These are phyloP conservation scores for Aspergillus sclerotialis DNA, from an alignment of 2,329 filamentous ascomycete species.

Conservation along the genomic window DNA sequence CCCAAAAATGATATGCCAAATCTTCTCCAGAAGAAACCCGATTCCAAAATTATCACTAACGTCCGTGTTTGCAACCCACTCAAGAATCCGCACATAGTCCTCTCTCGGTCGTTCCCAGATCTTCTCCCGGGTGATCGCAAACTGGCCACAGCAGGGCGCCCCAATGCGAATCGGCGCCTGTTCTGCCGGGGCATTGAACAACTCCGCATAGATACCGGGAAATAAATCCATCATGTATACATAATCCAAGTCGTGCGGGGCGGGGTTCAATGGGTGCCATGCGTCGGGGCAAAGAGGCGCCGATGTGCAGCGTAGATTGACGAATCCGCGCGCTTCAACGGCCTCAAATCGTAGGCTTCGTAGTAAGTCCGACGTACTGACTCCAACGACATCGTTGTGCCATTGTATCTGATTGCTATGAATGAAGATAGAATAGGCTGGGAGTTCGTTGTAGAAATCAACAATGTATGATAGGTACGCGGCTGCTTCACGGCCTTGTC, in stretches of 20 bases:
- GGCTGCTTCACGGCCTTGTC: conserved; percentile 57
- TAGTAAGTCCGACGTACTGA: conserved; percentile 14
- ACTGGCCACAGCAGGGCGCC: conserved; percentile 16
- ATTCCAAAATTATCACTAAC: conserved; percentile 10
- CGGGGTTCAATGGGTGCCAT: conserved; percentile 19
- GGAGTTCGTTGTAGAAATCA: conserved; percentile 52
- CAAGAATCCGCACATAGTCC: conserved; percentile 14
- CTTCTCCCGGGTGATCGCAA: conserved; percentile 14
- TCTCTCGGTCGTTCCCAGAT: conserved; percentile 10
- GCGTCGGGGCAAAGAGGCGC: conserved; percentile 29
- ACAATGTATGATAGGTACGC: conserved; percentile 57
- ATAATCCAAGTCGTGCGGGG: conserved; percentile 14
- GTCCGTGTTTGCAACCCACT: conserved; percentile 12
- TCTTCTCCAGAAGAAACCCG: conserved; percentile 16
- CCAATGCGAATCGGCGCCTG: conserved; percentile 8
- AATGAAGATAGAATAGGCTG: conserved; percentile 53
- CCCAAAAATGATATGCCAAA: conserved; percentile 19
- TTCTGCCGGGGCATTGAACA: conserved; percentile 5
- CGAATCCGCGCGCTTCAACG: conserved; percentile 26
- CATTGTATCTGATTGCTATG: conserved; percentile 32
- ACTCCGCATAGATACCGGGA: conserved; percentile 7
- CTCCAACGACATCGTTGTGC: conserved; percentile 19
- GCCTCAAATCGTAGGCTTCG: conserved; percentile 19
- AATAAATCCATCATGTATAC: too few relatives aligned
- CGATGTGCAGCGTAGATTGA: conserved; percentile 27